Conservation (phyloP, 305 asterid species). For the Solanum chacoense region DNA sequence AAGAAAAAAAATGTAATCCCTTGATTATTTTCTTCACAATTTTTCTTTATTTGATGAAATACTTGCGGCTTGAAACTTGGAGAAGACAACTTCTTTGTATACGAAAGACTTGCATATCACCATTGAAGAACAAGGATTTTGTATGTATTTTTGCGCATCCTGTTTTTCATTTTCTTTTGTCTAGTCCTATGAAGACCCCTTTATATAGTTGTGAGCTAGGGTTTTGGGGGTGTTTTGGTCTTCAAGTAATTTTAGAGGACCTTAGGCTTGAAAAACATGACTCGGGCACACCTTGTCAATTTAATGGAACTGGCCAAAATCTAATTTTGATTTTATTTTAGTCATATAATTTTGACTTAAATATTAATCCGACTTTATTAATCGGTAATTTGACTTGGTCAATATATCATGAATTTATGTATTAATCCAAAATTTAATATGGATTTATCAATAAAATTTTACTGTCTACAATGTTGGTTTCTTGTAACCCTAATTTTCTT, state of each 20-base stretch:
- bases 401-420: neutral
- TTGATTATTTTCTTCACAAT: too few species aligned
- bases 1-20: too few species aligned
- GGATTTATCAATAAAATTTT: neutral
- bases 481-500: neutral
- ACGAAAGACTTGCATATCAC: too few species aligned
- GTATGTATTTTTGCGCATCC: too few species aligned
- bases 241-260: neutral
- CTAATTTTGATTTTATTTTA: too few species aligned
- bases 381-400: neutral
- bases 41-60: too few species aligned
- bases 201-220: neutral
- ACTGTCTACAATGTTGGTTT: neutral
- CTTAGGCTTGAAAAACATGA: neutral
- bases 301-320: too few species aligned
- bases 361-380: too few species aligned
- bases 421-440: neutral
- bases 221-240: neutral
- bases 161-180: too few species aligned
- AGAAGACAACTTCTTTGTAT: too few species aligned
- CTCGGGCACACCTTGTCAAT: neutral
- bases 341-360: neutral
- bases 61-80: too few species aligned
- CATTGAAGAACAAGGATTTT: too few species aligned
- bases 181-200: neutral